Percentiles rank a stretch among this genome's conserved stretches.
phyloP scores from a whole-genome alignment of 495 filamentous ascomycete genomes.

The Penicillium goetzii region DNA sequence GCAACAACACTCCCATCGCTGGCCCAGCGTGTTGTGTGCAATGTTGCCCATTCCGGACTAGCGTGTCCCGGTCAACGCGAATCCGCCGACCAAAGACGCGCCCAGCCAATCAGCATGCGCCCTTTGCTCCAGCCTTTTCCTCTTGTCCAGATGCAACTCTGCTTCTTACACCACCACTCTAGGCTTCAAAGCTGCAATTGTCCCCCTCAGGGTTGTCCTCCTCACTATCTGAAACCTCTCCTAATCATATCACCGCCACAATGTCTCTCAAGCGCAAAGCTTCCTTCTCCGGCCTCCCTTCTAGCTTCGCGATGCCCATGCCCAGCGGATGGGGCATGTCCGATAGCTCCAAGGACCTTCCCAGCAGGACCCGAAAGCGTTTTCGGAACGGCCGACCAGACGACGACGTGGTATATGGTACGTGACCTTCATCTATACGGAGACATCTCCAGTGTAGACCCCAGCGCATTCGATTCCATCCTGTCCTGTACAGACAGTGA shows the following conservation, averaged over 20 bases:
- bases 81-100: constrained; percentile 25
- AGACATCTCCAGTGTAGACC: background rate
- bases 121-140: constrained; percentile 16
- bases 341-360: constrained; percentile 45
- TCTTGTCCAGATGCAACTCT: constrained; percentile 24
- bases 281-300: constrained; percentile 34
- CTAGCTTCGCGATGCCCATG: constrained; percentile 26
- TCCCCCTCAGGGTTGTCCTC: background rate
- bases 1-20: background rate
- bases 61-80: constrained; percentile 32
- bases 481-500: background rate
- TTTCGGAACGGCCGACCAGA: constrained; percentile 53
- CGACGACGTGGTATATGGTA: constrained; percentile 52
- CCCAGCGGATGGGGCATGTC: constrained; percentile 32
- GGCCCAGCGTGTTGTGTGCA: constrained; percentile 11
- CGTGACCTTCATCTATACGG: constrained; percentile 12
- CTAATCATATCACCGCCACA: background rate
- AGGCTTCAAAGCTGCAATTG: constrained; percentile 12
- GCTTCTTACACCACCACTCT: constrained; percentile 10
- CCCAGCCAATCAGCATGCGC: constrained; percentile 24
- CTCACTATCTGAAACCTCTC: background rate
- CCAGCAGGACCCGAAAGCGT: constrained; percentile 58
- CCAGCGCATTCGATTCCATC: background rate
- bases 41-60: constrained; percentile 33
- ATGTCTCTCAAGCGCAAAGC: constrained; percentile 60